Evolutionary conservation across 345 rosid species (phyloP), one percentile per base, ranked within the genome.

Genomic region (Melaleuca alternifolia): DNA sequence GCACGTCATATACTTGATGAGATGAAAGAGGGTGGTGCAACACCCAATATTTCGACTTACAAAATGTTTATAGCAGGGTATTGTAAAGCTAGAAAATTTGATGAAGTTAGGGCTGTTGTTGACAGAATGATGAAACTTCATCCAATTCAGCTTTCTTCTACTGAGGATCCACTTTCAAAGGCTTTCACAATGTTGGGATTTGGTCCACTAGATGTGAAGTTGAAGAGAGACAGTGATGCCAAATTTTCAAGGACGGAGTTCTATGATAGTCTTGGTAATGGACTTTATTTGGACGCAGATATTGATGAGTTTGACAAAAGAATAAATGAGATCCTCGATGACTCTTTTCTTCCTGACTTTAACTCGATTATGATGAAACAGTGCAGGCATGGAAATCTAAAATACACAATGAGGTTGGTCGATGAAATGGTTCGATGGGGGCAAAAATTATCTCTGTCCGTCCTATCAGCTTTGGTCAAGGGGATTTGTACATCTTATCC

Each of bases 261-360:
- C 92, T 93, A 85, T 54, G 98, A 96, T 92, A 91, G 86, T 79
- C 93, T 95, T 81, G 98, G 98, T 51, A 96, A 96, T 91, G 98
- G 97, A 77, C 93, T 96, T 9, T 96, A 93, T 91, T 87, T 95
- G 91, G 98, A 94, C 53, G 90, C 95, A 10, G 91, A 95, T 81
- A 41, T 92, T 75, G 94, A 93, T 71, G 93, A 93, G 86, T 96
- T 91, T 62, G 97, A 93, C 85, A 83, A 88, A 89, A 93, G 57
- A 76, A 46, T 95, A 61, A 88, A 86, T 71, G 54, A 51, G 84
- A 82, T 94, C 54, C 94, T 96, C 50, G 88, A 92, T 81, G 90
- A 90, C 76, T 93, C 93, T 6, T 48, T 90, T 52, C 54, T 89
- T 30, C 96, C 96, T 23, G 91, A 94, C 89, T 95, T 94, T 90